Evolutionary conservation across 768 basidiomycete species (phyloP).

Genomic region (Rubroboletus satanas): DNA sequence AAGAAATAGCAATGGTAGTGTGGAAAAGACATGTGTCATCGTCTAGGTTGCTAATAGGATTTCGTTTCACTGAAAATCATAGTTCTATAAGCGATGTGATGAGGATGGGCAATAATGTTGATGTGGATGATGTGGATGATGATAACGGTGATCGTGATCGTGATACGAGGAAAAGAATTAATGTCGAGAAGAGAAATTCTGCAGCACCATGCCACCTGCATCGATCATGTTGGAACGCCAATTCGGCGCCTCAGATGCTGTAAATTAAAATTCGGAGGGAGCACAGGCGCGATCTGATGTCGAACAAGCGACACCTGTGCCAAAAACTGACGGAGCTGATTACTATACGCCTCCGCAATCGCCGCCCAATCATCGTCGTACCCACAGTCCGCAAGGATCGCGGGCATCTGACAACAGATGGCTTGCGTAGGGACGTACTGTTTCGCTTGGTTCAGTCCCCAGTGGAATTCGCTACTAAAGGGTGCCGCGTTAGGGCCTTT

Average conservation of each 20-base stretch:
- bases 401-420: constrained; percentile 19
- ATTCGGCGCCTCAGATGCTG: constrained; percentile 31
- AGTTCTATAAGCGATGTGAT: background rate
- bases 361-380: constrained; percentile 28
- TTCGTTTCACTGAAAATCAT: background rate
- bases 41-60: constrained; percentile 14
- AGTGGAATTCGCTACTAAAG: constrained; percentile 29
- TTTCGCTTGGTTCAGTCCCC: constrained; percentile 27
- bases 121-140: background rate
- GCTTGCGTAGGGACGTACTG: constrained; percentile 24
- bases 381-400: constrained; percentile 26
- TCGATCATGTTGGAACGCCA: constrained; percentile 20
- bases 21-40: background rate
- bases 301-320: constrained; percentile 30
- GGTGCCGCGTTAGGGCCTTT: constrained; percentile 29
- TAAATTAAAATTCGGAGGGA: constrained; percentile 31
- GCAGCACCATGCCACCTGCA: background rate
- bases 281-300: constrained; percentile 30
- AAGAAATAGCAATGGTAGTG: background rate
- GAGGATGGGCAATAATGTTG: background rate
- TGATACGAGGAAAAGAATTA: background rate
- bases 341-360: constrained; percentile 29
- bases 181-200: background rate
- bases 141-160: background rate
- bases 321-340: constrained; percentile 29